Percentiles rank a stretch among this genome's conserved stretches.
Conservation (phyloP, 2,329 filamentous ascomycete genomes). For the Cladosporium halotolerans region DNA sequence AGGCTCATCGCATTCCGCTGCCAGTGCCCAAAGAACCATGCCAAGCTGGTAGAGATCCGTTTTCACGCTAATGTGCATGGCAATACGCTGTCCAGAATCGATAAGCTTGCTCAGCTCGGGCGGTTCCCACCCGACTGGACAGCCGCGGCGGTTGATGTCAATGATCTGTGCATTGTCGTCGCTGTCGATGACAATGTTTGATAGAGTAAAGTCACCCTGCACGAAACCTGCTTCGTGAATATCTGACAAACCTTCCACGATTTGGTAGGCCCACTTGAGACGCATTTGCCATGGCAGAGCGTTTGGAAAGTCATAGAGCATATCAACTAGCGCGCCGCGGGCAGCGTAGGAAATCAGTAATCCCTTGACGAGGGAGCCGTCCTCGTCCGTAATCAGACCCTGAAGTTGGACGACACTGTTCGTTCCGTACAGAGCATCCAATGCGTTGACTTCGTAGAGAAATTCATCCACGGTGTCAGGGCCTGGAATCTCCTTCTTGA, state of each 20-base stretch:
- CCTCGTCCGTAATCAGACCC: conserved; percentile 79
- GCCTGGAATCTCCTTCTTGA: conserved; percentile 97
- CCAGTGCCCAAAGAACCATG: conserved; percentile 93
- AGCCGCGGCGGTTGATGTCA: conserved; percentile 95
- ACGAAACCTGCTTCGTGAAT: conserved; percentile 96
- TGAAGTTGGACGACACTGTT: conserved; percentile 77
- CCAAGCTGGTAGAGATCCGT: conserved; percentile 93
- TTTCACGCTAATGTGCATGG: conserved; percentile 97
- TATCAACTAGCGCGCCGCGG: conserved; percentile 79
- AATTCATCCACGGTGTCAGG: conserved; percentile 96
- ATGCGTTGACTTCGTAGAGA: conserved; percentile 91
- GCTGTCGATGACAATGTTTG: conserved; percentile 89
- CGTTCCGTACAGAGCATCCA: conserved; percentile 69
- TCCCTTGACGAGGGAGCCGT: conserved; percentile 69
- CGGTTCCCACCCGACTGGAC: conserved; percentile 94
- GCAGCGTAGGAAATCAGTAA: conserved; percentile 83
- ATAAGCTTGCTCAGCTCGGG: conserved; percentile 84
- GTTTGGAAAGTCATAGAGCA: conserved; percentile 72
- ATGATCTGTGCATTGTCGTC: conserved; percentile 89
- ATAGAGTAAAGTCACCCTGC: conserved; percentile 93
- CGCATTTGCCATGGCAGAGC: conserved; percentile 62
- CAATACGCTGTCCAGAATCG: conserved; percentile 79
- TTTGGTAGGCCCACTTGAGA: conserved; percentile 85
- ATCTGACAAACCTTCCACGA: conserved; percentile 80
- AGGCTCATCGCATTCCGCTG: conserved; percentile 81